Conservation (phyloP, 306 rosid genomes). For the Acacia confusa region DNA sequence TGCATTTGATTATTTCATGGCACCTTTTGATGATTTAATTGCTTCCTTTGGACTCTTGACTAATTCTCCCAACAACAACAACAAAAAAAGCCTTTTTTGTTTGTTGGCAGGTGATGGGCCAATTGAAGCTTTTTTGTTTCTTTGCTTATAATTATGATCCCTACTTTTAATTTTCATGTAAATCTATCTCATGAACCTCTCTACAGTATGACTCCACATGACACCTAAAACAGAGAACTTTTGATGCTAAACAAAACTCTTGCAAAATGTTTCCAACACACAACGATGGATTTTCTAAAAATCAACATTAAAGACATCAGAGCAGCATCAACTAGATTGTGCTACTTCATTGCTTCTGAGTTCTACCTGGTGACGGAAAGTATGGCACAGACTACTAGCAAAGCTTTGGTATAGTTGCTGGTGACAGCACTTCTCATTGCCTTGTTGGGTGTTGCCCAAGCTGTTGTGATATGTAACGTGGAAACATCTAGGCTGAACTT, state of each 20-base stretch:
- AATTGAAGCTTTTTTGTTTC: slow-evolving; percentile 4
- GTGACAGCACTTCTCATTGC: slow-evolving; percentile 38
- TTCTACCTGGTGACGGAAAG: slow-evolving; percentile 25
- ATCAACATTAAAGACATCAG: background rate
- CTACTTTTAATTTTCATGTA: background rate
- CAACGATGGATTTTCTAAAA: slow-evolving; percentile 28
- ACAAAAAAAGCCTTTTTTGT: background rate
- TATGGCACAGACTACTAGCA: slow-evolving; percentile 37
- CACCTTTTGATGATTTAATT: no score
- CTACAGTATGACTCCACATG: slow-evolving; percentile 49
- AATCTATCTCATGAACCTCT: slow-evolving; percentile 40
- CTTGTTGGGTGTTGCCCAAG: slow-evolving; percentile 37
- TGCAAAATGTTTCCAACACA: background rate
- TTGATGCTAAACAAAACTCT: slow-evolving; percentile 1
- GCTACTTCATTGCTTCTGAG: background rate
- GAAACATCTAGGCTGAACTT: slow-evolving; percentile 31
- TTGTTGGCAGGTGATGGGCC: slow-evolving; percentile 18
- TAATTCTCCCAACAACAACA: background rate
- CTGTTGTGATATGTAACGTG: slow-evolving; percentile 40
- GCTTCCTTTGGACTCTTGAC: no score
- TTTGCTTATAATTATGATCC: slow-evolving; percentile 17
- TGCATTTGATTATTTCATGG: no score
- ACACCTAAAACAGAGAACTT: slow-evolving; percentile 20
- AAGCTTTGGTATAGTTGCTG: slow-evolving; percentile 30
- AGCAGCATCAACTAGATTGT: background rate